Percentiles rank a stretch among this genome's conserved stretches.
Evolutionary conservation across 83 land plant species (phyloP).

Genomic region (Picea abies): DNA sequence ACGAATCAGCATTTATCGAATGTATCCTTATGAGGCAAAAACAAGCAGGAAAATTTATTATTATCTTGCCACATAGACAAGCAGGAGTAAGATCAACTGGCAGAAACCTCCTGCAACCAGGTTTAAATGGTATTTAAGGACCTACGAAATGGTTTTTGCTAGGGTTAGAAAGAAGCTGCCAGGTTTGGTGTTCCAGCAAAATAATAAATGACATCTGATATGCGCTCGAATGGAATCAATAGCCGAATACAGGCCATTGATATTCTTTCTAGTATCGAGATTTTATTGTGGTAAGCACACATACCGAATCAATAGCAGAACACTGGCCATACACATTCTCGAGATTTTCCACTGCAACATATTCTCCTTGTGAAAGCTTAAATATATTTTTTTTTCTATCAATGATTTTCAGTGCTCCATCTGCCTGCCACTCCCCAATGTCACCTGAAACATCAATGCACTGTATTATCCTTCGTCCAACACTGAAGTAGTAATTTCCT

Average conservation of each 20-base stretch:
- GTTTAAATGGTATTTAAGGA: background rate
- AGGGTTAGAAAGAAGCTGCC: background rate
- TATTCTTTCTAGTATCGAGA: no score
- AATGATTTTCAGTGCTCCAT: slow-evolving; percentile 94
- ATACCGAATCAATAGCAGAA: slow-evolving; percentile 78
- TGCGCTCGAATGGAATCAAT: no score
- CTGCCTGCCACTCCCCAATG: slow-evolving; percentile 97
- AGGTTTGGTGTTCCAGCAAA: no score
- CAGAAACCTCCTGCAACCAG: no score
- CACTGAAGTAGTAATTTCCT: background rate
- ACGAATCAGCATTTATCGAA: no score
- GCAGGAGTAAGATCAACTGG: no score
- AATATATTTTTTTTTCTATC: slow-evolving; percentile 99
- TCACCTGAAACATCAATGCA: slow-evolving; percentile 69
- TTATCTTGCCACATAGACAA: no score
- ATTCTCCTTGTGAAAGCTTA: slow-evolving; percentile 99
- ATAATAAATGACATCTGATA: background rate
- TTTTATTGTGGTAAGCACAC: slow-evolving; percentile 5
- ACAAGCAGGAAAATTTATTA: no score
- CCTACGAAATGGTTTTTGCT: background rate
- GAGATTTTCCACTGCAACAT: slow-evolving; percentile 97
- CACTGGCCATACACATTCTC: slow-evolving; percentile 87
- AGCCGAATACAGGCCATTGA: no score
- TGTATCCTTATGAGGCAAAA: no score
- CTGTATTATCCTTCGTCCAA: background rate